Evolutionary conservation across 768 basidiomycete species (phyloP).

Genomic region (Lactarius evosmus): DNA sequence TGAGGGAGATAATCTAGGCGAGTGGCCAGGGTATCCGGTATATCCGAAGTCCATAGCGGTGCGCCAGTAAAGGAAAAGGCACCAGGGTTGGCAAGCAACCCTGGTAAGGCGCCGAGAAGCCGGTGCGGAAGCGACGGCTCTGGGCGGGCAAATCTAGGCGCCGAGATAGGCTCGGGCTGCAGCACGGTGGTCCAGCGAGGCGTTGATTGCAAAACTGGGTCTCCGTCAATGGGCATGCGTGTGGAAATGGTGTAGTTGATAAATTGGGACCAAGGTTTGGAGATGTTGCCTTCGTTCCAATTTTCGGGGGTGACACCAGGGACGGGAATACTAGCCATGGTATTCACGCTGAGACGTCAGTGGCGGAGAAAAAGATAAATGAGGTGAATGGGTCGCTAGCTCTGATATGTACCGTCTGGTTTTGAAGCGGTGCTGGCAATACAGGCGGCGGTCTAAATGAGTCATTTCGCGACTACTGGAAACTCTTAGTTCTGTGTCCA

Average conservation of each 20-base stretch:
- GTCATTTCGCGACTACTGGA: neutral
- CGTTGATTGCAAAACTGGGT: neutral
- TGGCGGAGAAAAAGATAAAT: neutral
- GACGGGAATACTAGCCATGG: neutral
- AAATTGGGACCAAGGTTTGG: constrained; percentile 16
- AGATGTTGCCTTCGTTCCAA: constrained; percentile 18
- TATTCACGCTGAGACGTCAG: neutral
- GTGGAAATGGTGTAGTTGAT: constrained; percentile 10
- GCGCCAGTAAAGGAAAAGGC: constrained; percentile 2
- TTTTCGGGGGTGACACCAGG: neutral
- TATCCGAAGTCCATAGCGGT: constrained; percentile 8
- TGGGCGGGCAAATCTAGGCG: constrained; percentile 7
- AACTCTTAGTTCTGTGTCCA: no score
- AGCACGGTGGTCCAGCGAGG: constrained; percentile 21
- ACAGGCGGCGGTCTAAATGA: neutral
- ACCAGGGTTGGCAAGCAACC: constrained; percentile 11
- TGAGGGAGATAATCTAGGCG: constrained; percentile 9
- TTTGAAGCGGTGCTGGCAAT: neutral
- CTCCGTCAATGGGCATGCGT: constrained; percentile 11
- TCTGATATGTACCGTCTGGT: neutral
- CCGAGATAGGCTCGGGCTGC: constrained; percentile 1
- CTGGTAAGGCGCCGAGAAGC: constrained; percentile 2
- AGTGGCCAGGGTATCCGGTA: constrained; percentile 19
- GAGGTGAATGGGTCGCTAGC: neutral
- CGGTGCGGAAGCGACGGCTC: constrained; percentile 13